phyloP scores from a whole-genome alignment of 2,329 filamentous ascomycete species.

The Pseudogymnoascus sp. region DNA sequence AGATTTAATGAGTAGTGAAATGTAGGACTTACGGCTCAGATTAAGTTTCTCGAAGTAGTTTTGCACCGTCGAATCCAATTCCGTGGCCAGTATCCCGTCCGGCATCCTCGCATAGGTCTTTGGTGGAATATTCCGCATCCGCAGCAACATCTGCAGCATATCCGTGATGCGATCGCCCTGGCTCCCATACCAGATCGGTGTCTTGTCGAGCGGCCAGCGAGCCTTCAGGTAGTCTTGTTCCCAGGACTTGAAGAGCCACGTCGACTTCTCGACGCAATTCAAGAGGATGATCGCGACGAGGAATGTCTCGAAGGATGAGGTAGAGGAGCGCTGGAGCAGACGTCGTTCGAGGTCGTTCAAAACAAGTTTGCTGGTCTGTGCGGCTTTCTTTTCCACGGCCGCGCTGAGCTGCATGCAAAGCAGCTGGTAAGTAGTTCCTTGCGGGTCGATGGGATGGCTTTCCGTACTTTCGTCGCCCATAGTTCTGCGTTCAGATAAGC shows the following conservation, averaged over 20 bases:
- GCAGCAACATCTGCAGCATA: constrained; percentile 53
- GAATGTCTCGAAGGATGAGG: constrained; percentile 54
- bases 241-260: constrained; percentile 63
- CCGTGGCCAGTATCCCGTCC: constrained; percentile 39
- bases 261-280: constrained; percentile 60
- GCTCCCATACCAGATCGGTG: constrained; percentile 48
- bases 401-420: constrained; percentile 59
- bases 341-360: constrained; percentile 54
- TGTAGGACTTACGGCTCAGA: constrained; percentile 46
- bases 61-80: constrained; percentile 38
- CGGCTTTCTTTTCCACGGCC: constrained; percentile 57
- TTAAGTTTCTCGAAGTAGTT: constrained; percentile 50
- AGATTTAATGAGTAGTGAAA: background rate
- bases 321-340: constrained; percentile 53
- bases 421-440: constrained; percentile 41
- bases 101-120: constrained; percentile 39
- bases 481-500: constrained; percentile 40
- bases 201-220: constrained; percentile 54
- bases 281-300: constrained; percentile 55
- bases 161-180: constrained; percentile 54
- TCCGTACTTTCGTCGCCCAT: constrained; percentile 17
- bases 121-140: constrained; percentile 53
- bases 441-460: constrained; percentile 40
- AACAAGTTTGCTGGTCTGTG: constrained; percentile 49
- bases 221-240: constrained; percentile 49